Evolutionary conservation across 441 rosid species (phyloP).

Genomic region (Metrosideros polymorpha): DNA sequence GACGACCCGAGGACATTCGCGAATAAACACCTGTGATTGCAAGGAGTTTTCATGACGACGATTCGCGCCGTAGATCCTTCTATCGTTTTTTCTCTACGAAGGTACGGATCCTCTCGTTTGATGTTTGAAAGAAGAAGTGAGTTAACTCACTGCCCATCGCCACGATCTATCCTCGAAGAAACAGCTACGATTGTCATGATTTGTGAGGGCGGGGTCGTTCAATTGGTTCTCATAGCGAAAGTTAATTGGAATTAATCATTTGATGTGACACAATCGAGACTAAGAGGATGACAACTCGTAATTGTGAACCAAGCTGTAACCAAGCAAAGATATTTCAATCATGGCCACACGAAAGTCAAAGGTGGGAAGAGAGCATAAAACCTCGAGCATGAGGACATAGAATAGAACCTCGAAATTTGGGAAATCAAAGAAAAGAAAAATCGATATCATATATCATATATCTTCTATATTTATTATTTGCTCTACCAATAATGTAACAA

Average conservation of each 20-base stretch:
- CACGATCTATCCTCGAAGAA: not conserved
- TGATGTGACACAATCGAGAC: not conserved
- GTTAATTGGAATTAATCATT: not conserved
- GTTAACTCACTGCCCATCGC: not conserved
- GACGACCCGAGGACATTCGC: fast-evolving
- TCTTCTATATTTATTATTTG: not conserved
- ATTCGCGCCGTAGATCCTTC: not conserved
- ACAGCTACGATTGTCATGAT: not conserved
- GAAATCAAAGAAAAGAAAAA: not conserved
- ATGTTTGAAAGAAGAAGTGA: not conserved
- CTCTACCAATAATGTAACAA: not conserved
- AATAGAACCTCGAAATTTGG: not conserved
- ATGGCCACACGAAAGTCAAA: not conserved
- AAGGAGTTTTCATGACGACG: not conserved
- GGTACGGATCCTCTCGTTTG: not conserved
- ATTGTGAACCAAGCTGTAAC: not conserved
- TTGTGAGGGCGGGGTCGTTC: not conserved
- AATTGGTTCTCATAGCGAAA: no score
- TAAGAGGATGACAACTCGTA: not conserved
- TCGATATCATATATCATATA: not conserved
- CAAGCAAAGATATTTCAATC: not conserved
- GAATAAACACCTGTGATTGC: not conserved
- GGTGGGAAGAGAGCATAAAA: not conserved
- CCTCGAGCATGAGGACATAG: not conserved
- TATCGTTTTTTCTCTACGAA: fast-evolving